Conservation (phyloP, 805 yeast genomes). For the Lipomyces orientalis region DNA sequence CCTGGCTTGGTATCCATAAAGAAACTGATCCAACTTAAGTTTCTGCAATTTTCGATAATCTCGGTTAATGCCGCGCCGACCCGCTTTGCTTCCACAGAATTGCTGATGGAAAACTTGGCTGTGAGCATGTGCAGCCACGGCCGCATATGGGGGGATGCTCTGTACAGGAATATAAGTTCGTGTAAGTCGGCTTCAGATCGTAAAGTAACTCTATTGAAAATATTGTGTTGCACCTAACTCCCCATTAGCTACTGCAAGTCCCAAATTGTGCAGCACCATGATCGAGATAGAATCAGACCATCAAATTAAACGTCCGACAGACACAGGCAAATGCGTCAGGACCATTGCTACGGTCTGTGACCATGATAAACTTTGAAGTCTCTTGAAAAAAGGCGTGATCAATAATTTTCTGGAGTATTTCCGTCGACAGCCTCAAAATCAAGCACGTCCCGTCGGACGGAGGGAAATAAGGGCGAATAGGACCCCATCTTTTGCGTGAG, state of each 20-base stretch:
- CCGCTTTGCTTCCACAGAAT: background rate
- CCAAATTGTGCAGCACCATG: background rate
- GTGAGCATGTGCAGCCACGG: background rate
- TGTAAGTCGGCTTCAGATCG: background rate
- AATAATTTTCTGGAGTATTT: background rate
- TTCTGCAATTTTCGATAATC: background rate
- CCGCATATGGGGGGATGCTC: background rate
- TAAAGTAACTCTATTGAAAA: background rate
- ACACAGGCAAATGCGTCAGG: background rate
- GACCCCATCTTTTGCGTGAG: background rate
- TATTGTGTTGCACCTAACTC: background rate
- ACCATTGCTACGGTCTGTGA: background rate
- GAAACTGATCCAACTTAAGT: background rate
- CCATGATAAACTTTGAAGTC: background rate
- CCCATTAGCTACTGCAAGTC: background rate
- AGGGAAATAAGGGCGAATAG: background rate
- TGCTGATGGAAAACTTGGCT: background rate
- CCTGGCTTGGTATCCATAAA: background rate
- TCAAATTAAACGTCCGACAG: background rate
- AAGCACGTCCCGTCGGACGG: background rate
- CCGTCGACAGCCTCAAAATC: background rate
- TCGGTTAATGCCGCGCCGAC: slow-evolving; percentile 2
- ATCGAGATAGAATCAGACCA: background rate
- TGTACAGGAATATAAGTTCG: background rate
- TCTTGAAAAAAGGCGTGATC: background rate